These are phyloP conservation scores for Pinguiococcus pyrenoidosus DNA, from an alignment of 108 stramenopile species.

Conservation along the genomic window DNA sequence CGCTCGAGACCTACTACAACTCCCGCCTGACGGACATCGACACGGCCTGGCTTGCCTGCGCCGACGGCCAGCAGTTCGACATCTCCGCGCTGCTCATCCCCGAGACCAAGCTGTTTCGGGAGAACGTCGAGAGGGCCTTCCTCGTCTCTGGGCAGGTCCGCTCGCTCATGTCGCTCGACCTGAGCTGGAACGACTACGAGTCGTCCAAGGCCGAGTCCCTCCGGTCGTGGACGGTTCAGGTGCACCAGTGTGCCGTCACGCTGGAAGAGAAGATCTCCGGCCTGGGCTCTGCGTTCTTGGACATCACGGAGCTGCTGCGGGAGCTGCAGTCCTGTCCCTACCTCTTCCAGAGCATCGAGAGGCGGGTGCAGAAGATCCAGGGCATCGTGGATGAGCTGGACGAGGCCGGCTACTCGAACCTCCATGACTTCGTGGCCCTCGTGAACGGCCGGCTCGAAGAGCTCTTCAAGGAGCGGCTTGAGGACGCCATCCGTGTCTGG, in stretches of 20 bases:
- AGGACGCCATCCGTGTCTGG: slow-evolving; percentile 54
- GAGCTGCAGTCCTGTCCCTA: slow-evolving; percentile 26
- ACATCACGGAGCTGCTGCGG: slow-evolving; percentile 8
- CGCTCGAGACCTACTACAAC: slow-evolving; percentile 67
- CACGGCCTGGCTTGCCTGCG: no score
- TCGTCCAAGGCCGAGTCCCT: no score
- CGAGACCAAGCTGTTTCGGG: no score
- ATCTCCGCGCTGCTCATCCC: no score
- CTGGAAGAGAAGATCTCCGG: slow-evolving; percentile 83
- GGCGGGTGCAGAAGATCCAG: slow-evolving; percentile 8
- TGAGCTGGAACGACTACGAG: no score
- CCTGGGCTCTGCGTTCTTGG: slow-evolving; percentile 48
- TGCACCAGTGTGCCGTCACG: no score
- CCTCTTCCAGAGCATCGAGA: slow-evolving; percentile 1
- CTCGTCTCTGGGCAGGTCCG: no score
- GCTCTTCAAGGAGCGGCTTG: slow-evolving; percentile 50
- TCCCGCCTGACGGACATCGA: slow-evolving; percentile 56
- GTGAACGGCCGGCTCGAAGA: slow-evolving; percentile 50
- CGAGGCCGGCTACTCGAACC: slow-evolving; percentile 30
- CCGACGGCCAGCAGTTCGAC: no score
- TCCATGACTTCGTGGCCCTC: slow-evolving; percentile 19
- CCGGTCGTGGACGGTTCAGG: no score
- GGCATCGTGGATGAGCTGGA: slow-evolving; percentile 31
- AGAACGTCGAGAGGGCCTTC: slow-evolving; percentile 14
- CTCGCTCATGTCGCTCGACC: no score